Base-by-base conservation (phyloP, 257 asterid genomes). In the Scutellaria barbata region DNA sequence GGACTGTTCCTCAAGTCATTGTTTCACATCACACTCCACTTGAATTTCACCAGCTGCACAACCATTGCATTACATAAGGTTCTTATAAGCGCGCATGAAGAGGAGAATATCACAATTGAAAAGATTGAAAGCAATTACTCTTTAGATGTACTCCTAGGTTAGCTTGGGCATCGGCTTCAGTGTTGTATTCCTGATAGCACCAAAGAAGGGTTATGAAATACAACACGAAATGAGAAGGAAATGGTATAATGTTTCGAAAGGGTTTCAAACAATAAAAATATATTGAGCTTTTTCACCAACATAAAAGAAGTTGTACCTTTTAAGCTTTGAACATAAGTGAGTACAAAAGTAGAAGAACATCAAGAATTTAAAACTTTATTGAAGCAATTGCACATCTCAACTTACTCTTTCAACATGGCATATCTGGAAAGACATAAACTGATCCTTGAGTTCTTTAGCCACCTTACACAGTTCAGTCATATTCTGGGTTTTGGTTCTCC, bases 141-240 rank as follows among this genome's bases (percentile, higher is more conserved):
- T 83, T 80, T 11, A 90, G 84, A 80, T 85, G 90, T 61, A 90
- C 75, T 20, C 85, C 98, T 39, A 86, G 78, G 80, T 93, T 93
- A 78, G 98, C 98, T 72, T 90, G 98, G 64, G 88, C 88, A 82
- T 93, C 98, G 3, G 98, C 98, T 43, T 93, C 98, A 2, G 88
- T 79, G 77, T 93, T 93, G 80, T 42, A 74, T 30, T 86, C 97
- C 98, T 90, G 83, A 68, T 40, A 79, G 65, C 42, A 42, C 47
- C 39, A 8, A 37, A 60, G 39, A 16, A 33, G 18, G 68, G 7
- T 7, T 47, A 60, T 46, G 48, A 72, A 59, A 56, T 55, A 37
- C 18, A 7, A 35, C 5, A 66, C 47, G 52, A 62, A 51, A 73
- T 65, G 48, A 64, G 20, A 45, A 72, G 10, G 48, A 4, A 46